Evolutionary conservation across 495 filamentous ascomycete genomes (phyloP).

Genomic region (Glarea lozoyensis): DNA sequence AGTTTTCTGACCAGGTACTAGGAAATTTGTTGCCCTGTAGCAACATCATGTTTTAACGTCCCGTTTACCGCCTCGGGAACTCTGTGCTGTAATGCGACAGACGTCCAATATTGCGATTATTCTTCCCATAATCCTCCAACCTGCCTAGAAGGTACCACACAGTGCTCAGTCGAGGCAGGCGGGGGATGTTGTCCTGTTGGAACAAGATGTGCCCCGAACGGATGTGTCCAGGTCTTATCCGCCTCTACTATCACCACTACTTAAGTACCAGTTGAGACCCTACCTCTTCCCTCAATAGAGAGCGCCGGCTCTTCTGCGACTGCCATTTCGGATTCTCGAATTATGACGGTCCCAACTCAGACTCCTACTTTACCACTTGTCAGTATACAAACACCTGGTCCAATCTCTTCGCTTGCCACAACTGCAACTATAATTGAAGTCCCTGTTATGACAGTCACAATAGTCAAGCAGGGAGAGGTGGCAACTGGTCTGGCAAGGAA

Average conservation of each 20-base stretch:
- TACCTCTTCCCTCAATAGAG: neutral
- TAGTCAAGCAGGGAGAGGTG: constrained; percentile 19
- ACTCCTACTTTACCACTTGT: no score
- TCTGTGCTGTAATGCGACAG: constrained; percentile 16
- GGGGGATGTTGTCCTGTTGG: constrained; percentile 14
- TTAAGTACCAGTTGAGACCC: neutral
- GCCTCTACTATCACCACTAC: neutral
- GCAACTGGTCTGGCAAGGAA: constrained; percentile 2
- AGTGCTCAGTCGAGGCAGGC: constrained; percentile 9
- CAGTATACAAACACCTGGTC: no score
- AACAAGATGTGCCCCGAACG: constrained; percentile 13
- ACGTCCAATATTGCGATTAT: constrained; percentile 5
- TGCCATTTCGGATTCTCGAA: neutral
- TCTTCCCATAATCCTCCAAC: constrained; percentile 5
- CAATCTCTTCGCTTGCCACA: constrained; percentile 6
- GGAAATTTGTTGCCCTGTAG: constrained; percentile 19
- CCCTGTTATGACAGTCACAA: constrained; percentile 17
- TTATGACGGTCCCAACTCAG: constrained; percentile 7
- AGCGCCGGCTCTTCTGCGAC: neutral
- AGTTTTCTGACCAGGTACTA: neutral
- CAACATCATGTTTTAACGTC: constrained; percentile 4
- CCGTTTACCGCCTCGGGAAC: constrained; percentile 9
- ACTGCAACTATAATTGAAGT: constrained; percentile 19
- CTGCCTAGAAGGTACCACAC: constrained; percentile 7
- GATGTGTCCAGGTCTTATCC: constrained; percentile 10